Conservation (phyloP, 148 eudicot genomes). For the Dianthus caryophyllus region DNA sequence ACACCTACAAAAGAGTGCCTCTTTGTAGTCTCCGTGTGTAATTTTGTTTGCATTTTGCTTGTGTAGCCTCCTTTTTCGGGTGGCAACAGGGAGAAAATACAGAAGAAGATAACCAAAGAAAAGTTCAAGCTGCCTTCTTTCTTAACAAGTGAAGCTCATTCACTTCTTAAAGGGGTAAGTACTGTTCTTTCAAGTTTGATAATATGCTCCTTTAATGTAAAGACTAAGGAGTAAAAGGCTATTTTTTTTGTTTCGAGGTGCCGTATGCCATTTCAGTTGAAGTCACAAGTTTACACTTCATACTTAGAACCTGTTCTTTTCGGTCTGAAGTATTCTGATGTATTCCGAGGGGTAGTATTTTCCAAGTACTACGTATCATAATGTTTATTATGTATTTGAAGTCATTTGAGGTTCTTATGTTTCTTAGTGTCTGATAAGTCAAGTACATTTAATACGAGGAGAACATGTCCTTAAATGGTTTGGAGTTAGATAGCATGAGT, state of each 20-base stretch:
- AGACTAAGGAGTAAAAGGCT: background rate
- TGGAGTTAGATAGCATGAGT: too few relatives aligned
- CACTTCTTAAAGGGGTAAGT: slow-evolving; percentile 77
- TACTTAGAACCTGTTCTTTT: too few relatives aligned
- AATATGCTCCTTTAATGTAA: too few relatives aligned
- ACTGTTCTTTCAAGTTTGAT: background rate
- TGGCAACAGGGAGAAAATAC: slow-evolving; percentile 64
- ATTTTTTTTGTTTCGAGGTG: background rate
- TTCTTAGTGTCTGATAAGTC: too few relatives aligned
- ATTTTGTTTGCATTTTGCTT: slow-evolving; percentile 16
- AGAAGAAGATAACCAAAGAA: slow-evolving; percentile 74
- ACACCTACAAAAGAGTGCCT: background rate
- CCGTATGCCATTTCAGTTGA: background rate
- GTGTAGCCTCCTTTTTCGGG: slow-evolving; percentile 83
- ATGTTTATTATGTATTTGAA: too few relatives aligned
- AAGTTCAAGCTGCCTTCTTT: slow-evolving; percentile 75
- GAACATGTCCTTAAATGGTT: too few relatives aligned
- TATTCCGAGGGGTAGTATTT: too few relatives aligned
- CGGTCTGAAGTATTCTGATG: too few relatives aligned
- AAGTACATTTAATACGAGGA: too few relatives aligned
- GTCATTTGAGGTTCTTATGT: too few relatives aligned
- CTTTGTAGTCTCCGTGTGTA: background rate
- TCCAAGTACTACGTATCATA: too few relatives aligned
- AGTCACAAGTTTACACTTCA: background rate
- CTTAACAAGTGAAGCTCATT: slow-evolving; percentile 85